phyloP scores from a whole-genome alignment of 2,329 filamentous ascomycete genomes.

The Ceratocystis variospora region DNA sequence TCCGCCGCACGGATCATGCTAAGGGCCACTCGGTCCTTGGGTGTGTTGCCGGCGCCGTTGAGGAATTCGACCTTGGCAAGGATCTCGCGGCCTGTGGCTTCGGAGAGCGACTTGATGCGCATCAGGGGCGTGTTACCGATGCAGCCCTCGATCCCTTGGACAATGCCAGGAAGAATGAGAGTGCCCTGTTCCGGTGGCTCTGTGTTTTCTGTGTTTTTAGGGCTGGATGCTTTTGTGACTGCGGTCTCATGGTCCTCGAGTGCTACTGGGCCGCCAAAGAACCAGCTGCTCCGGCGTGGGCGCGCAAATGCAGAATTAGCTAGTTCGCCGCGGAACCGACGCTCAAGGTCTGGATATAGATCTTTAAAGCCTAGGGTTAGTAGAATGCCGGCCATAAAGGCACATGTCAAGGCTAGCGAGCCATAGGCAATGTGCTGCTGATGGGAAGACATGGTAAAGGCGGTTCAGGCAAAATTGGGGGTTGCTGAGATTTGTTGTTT shows the following conservation, averaged over 20 bases:
- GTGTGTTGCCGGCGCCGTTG: constrained; percentile 84
- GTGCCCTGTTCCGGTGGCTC: constrained; percentile 23
- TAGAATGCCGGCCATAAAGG: constrained; percentile 65
- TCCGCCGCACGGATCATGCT: constrained; percentile 80
- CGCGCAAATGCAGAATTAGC: constrained; percentile 18
- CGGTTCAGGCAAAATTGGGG: background rate
- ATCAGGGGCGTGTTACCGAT: constrained; percentile 91
- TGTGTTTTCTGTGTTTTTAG: constrained; percentile 22
- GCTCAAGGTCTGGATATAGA: constrained; percentile 60
- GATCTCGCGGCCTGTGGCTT: constrained; percentile 76
- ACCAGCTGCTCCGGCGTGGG: constrained; percentile 29
- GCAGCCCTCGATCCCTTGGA: constrained; percentile 72
- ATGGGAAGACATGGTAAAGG: constrained; percentile 40
- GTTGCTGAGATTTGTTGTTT: background rate
- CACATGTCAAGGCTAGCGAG: constrained; percentile 51
- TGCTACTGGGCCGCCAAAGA: constrained; percentile 36
- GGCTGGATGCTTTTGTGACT: constrained; percentile 1
- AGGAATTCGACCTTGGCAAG: constrained; percentile 92
- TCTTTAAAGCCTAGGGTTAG: constrained; percentile 68
- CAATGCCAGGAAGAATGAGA: constrained; percentile 29
- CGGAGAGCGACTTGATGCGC: constrained; percentile 69
- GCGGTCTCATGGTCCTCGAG: constrained; percentile 13
- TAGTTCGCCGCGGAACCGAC: constrained; percentile 38
- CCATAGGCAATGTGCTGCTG: constrained; percentile 51
- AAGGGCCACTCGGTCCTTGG: constrained; percentile 88